Base-by-base conservation (phyloP, 495 filamentous ascomycete genomes). In the Achaetomiella virescens region DNA sequence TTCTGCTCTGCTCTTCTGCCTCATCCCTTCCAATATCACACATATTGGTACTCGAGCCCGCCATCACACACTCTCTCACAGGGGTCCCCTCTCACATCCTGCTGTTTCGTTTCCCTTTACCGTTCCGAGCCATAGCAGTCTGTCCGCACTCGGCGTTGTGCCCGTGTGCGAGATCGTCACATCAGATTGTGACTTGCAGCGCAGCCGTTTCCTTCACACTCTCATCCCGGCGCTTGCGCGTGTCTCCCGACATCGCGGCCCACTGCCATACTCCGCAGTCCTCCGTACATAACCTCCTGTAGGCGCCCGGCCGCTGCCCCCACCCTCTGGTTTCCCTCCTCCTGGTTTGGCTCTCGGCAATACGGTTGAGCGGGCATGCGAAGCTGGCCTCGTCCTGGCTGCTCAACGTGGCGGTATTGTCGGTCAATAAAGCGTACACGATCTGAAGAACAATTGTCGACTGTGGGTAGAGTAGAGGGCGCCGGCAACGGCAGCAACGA, bases 271-370 rank as follows among this genome's bases (percentile, higher is more conserved):
- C 47, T 47, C 47, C 60, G 52, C 58, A 55, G 57, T 60, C 47
- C 61, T 38, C 54, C 66, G 62, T 72, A 74, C 72, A 73, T 75
- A 75, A 75, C 69, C 57, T 50, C 42, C 70, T 68, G 66, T 70
- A 68, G 61, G 50, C 64, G 68, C 72, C 72, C 70, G 66, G 61
- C 52, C 57, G 62, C 57, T 56, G 59, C 61, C 64, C n/a, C 63
- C 66, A 63, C 66, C 59, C 35, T 44, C 60, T 59, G 64, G 62
- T 62, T 49, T 60, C 61, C 65, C 60, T 71, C n/a, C 63, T 70
- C 61, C 49, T 59, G 67, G 61, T 66, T 73, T 62, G 66, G 62
- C 62, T 54, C 18, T 52, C 57, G 52, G 54, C 33, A 57, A 43
- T 31, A 35, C 54, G 41, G 25, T 49, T 51, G 53, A 61, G 51